These are phyloP conservation scores for Apiotrichum sp. DNA, from an alignment of 1,284 basidiomycete species.

Conservation along the genomic window DNA sequence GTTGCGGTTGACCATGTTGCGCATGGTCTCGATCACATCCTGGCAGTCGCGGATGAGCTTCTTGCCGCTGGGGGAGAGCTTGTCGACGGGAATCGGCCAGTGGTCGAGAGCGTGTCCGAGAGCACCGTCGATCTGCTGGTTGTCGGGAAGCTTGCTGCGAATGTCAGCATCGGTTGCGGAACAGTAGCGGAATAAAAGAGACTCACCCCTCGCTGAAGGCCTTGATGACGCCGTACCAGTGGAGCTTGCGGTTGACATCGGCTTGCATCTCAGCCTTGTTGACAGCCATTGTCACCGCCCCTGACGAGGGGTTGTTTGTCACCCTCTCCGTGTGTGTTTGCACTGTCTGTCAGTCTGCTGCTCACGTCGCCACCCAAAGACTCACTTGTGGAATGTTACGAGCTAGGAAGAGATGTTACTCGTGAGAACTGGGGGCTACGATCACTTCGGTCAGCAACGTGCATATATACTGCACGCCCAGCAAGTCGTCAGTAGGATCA, in stretches of 20 bases:
- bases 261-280: slow-evolving; percentile 39
- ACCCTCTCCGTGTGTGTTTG: slow-evolving; percentile 5
- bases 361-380: no score
- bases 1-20: slow-evolving; percentile 67
- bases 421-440: no score
- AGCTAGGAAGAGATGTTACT: no score
- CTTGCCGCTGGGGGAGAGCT: slow-evolving; percentile 69
- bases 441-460: no score
- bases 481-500: no score
- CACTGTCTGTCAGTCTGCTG: neutral
- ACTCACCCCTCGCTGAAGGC: slow-evolving; percentile 63
- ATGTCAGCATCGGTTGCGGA: neutral
- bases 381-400: no score
- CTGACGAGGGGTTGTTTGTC: slow-evolving; percentile 18
- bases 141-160: slow-evolving; percentile 61
- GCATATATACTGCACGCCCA: no score
- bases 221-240: slow-evolving; percentile 66
- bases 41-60: slow-evolving; percentile 68
- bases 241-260: slow-evolving; percentile 48
- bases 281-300: slow-evolving; percentile 40
- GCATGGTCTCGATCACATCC: slow-evolving; percentile 46
- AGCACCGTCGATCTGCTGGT: slow-evolving; percentile 68
- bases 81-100: slow-evolving; percentile 60
- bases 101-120: slow-evolving; percentile 62
- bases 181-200: neutral